Percentiles rank a stretch among this genome's conserved stretches.
phyloP scores from a whole-genome alignment of 2,329 filamentous ascomycete species.

The Penicillium sp. region DNA sequence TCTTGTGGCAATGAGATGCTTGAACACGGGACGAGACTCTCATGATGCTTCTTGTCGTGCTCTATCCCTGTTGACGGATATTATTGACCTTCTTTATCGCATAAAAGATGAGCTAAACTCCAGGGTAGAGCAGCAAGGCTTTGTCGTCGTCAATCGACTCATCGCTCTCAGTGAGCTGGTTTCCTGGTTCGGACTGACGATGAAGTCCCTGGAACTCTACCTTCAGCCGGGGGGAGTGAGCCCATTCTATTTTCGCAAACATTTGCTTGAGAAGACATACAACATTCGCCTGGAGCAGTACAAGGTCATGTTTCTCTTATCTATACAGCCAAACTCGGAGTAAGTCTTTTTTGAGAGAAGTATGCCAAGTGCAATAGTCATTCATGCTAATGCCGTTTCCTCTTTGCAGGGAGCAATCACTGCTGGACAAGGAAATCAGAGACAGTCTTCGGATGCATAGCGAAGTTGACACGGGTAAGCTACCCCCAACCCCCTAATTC shows the following conservation, averaged over 20 bases:
- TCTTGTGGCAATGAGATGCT: not conserved
- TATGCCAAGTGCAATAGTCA: not conserved
- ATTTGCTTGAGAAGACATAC: constrained; percentile 23
- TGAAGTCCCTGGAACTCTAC: constrained; percentile 24
- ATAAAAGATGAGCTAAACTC: constrained; percentile 21
- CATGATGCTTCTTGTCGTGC: constrained; percentile 22
- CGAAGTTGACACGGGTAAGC: not conserved
- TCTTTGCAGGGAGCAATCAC: not conserved
- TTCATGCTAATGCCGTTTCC: not conserved
- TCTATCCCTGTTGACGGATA: constrained; percentile 18
- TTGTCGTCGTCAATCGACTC: constrained; percentile 16
- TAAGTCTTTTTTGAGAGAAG: not conserved
- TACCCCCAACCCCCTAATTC: not conserved
- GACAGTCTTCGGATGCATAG: not conserved
- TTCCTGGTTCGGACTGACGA: constrained; percentile 16
- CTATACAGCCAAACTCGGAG: constrained; percentile 24
- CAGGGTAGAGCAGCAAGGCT: constrained; percentile 21
- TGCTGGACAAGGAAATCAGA: constrained; percentile 15
- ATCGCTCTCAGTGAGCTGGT: constrained; percentile 18
- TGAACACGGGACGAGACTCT: constrained; percentile 11
- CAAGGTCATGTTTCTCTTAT: constrained; percentile 23
- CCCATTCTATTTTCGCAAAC: constrained; percentile 20
- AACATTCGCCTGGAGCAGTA: constrained; percentile 27
- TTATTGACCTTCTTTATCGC: constrained; percentile 19
- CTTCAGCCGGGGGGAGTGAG: constrained; percentile 30